phyloP scores from a whole-genome alignment of 1,139 yeast genomes.

The Kluyveromyces sp. region DNA sequence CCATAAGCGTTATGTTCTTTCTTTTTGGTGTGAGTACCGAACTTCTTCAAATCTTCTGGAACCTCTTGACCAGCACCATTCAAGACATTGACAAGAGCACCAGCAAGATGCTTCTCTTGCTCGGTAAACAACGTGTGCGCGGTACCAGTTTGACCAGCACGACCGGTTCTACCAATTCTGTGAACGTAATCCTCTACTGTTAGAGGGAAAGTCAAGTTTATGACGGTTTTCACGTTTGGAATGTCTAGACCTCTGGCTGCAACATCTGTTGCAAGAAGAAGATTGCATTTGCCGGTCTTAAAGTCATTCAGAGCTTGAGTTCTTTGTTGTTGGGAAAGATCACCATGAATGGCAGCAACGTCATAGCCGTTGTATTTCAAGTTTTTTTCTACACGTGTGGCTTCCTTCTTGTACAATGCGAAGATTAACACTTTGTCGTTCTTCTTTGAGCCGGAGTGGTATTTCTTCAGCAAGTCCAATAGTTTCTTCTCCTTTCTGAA shows the following conservation, averaged over 20 bases:
- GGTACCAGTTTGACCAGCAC: slow-evolving; percentile 93
- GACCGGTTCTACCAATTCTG: slow-evolving; percentile 96
- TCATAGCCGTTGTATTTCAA: slow-evolving; percentile 65
- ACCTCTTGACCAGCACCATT: slow-evolving; percentile 93
- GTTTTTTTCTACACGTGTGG: slow-evolving; percentile 77
- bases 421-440: slow-evolving; percentile 82
- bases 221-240: slow-evolving; percentile 94
- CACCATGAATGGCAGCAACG: slow-evolving; percentile 95
- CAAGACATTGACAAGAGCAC: slow-evolving; percentile 85
- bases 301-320: slow-evolving; percentile 79
- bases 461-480: slow-evolving; percentile 62
- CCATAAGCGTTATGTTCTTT: slow-evolving; percentile 96
- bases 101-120: slow-evolving; percentile 93
- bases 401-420: slow-evolving; percentile 95
- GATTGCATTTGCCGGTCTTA: slow-evolving; percentile 69
- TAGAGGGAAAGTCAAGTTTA: slow-evolving; percentile 92
- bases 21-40: slow-evolving; percentile 96
- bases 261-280: slow-evolving; percentile 93
- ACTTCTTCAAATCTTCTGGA: slow-evolving; percentile 92
- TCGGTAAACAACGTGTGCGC: slow-evolving; percentile 96
- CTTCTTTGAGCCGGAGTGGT: slow-evolving; percentile 58
- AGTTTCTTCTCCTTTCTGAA: slow-evolving; percentile 72
- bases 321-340: slow-evolving; percentile 86
- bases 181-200: slow-evolving; percentile 98
- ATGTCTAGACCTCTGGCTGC: slow-evolving; percentile 98